These are phyloP conservation scores for Buddleja alternifolia DNA, from an alignment of 257 asterid genomes.

Conservation along the genomic window DNA sequence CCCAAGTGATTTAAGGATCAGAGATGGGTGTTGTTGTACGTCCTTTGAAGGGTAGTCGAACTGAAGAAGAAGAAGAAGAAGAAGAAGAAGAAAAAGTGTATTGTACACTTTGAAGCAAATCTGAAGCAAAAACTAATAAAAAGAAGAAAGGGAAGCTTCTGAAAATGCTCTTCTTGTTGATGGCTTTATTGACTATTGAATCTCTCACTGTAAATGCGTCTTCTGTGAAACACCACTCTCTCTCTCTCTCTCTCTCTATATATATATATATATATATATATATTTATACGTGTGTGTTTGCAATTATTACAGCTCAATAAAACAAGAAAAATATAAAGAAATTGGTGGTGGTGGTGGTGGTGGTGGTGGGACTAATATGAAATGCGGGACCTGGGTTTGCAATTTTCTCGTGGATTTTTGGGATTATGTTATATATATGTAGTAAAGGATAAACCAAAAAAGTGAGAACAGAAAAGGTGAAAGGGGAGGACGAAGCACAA, in stretches of 20 bases:
- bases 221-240: conserved; percentile 3
- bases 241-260: conserved; percentile 13
- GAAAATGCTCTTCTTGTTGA: conserved; percentile 33
- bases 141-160: conserved; percentile 35
- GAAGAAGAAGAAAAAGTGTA: no score
- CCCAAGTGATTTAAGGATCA: conserved; percentile 26
- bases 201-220: conserved; percentile 35
- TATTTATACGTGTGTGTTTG: no score
- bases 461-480: background rate
- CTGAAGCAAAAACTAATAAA: conserved; percentile 30
- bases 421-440: conserved; percentile 20
- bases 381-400: conserved; percentile 28
- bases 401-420: conserved; percentile 12
- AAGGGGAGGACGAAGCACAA: no score
- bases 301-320: conserved; percentile 31
- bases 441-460: background rate
- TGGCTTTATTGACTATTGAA: conserved; percentile 37
- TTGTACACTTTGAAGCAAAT: conserved; percentile 30
- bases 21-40: conserved; percentile 30
- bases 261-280: no score
- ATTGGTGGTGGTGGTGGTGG: conserved; percentile 32
- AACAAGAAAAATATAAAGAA: conserved; percentile 24
- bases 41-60: conserved; percentile 14
- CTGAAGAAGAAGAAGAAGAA: no score
- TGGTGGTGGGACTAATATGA: no score